Percentiles rank a stretch among this genome's conserved stretches.
Evolutionary conservation across 2,329 filamentous ascomycete species (phyloP).

Genomic region (Penicillium sp.): DNA sequence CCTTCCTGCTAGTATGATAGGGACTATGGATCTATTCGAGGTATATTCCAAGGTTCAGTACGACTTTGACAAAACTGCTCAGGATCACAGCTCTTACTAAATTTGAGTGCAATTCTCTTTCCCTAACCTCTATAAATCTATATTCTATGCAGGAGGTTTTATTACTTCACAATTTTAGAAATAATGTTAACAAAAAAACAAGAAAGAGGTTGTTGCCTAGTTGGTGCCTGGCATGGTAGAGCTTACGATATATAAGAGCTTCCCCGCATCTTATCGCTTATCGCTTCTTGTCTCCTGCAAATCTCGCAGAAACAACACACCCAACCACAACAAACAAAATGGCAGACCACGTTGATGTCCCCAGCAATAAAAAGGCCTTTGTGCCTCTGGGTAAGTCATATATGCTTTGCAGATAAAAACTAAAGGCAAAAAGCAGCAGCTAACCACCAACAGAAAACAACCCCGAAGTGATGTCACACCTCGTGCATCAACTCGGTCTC

Average conservation of each 20-base stretch:
- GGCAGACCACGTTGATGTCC: conserved; percentile 33
- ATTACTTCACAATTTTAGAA: background rate
- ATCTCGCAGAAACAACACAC: background rate
- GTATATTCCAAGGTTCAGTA: too few relatives aligned
- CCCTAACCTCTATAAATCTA: too few relatives aligned
- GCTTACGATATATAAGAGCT: conserved; percentile 15
- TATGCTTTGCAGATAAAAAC: background rate
- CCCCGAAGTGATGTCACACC: conserved; percentile 79
- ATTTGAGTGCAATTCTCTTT: too few relatives aligned
- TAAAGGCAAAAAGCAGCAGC: background rate
- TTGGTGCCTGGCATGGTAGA: conserved; percentile 6
- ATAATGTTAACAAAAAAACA: background rate
- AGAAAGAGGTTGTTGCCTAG: background rate
- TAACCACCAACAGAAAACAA: conserved; percentile 58
- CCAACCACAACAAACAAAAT: conserved; percentile 19
- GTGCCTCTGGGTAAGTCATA: conserved; percentile 42
- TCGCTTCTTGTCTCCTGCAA: background rate
- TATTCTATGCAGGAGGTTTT: too few relatives aligned
- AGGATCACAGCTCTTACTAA: too few relatives aligned
- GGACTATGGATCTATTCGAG: too few relatives aligned
- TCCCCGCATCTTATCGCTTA: conserved; percentile 12
- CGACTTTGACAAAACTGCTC: too few relatives aligned
- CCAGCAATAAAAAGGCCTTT: conserved; percentile 43
- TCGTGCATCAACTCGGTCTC: conserved; percentile 80
- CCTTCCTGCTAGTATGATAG: too few relatives aligned